A percentile compares a stretch with the other conserved stretches of the same genome.
Conservation (phyloP, 2,329 filamentous ascomycete species). For the Fusarium mundagurra region DNA sequence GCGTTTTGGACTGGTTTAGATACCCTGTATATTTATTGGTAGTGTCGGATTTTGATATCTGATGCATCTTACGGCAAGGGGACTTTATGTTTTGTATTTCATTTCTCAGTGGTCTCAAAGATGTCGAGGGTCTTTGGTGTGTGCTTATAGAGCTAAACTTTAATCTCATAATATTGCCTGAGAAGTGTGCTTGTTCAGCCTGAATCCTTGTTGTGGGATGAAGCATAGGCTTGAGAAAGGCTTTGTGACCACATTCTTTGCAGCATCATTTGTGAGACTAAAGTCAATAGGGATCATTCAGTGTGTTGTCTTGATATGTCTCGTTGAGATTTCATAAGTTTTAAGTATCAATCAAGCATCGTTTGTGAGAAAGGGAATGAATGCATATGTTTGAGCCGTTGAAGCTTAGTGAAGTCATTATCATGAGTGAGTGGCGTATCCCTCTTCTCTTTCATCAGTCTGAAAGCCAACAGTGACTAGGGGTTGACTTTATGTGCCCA, state of each 20-base stretch:
- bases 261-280: not conserved
- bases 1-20: slow-evolving; percentile 29
- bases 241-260: too few relatives aligned
- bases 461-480: too few relatives aligned
- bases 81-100: not conserved
- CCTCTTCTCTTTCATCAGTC: not conserved
- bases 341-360: too few relatives aligned
- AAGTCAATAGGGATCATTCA: too few relatives aligned
- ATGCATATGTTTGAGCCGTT: fast-evolving
- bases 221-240: too few relatives aligned
- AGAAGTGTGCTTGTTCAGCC: too few relatives aligned
- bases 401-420: not conserved
- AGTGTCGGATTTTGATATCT: not conserved
- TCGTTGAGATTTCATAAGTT: too few relatives aligned
- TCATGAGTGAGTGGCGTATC: not conserved
- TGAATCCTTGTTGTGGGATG: too few relatives aligned
- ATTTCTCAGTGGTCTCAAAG: not conserved
- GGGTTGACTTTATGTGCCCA: not conserved
- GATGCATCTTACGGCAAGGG: not conserved
- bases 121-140: not conserved
- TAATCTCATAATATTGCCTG: not conserved
- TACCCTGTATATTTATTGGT: slow-evolving; percentile 32
- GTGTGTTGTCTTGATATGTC: too few relatives aligned
- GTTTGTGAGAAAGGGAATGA: not conserved
- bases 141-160: not conserved